phyloP scores from a whole-genome alignment of 2,329 filamentous ascomycete species.

The Colletotrichum theobromicola region DNA sequence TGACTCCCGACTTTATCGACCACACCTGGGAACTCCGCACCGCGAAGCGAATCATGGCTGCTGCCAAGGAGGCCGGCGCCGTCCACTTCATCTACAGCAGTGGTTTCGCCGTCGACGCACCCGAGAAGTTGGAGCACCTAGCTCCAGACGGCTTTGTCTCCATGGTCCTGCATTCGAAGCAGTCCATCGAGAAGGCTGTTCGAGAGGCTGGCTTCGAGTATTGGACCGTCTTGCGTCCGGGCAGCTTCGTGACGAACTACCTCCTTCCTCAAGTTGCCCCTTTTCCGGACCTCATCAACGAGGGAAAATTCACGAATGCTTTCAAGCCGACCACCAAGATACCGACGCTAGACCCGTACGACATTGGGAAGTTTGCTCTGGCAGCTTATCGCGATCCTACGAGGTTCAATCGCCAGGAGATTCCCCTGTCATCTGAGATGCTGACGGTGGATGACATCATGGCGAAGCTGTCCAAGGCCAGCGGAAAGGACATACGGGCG shows the following conservation, averaged over 20 bases:
- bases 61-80: constrained; percentile 41
- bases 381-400: constrained; percentile 46
- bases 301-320: constrained; percentile 42
- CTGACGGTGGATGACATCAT: constrained; percentile 40
- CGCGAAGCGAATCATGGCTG: constrained; percentile 35
- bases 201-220: constrained; percentile 38
- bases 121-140: constrained; percentile 30
- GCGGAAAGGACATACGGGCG: constrained; percentile 39
- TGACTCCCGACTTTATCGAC: constrained; percentile 36
- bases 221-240: constrained; percentile 56
- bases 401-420: constrained; percentile 43
- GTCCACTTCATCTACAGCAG: constrained; percentile 42
- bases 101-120: constrained; percentile 32
- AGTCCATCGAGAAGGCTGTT: constrained; percentile 44
- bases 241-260: constrained; percentile 58
- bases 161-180: constrained; percentile 42
- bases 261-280: constrained; percentile 43
- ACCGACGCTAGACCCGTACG: constrained; percentile 49
- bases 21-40: constrained; percentile 30
- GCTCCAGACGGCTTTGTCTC: constrained; percentile 32
- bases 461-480: constrained; percentile 35
- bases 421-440: constrained; percentile 47
- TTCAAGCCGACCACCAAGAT: constrained; percentile 38
- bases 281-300: constrained; percentile 43
- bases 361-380: constrained; percentile 51